phyloP scores from a whole-genome alignment of 495 filamentous ascomycete species.

The Penicillium salamii region DNA sequence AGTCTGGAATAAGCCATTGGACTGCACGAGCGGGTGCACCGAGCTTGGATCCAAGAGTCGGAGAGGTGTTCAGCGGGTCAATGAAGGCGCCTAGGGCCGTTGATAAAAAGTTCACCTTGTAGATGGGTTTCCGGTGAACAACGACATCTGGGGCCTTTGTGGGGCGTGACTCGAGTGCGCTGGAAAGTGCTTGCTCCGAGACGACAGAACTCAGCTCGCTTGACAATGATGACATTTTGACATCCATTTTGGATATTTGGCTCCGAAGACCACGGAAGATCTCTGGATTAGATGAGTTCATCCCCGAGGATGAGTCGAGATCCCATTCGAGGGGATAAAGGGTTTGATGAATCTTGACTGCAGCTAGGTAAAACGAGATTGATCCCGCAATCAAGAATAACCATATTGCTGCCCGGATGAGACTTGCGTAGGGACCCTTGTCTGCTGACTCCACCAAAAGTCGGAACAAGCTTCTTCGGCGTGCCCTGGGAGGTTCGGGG shows the following conservation, averaged over 20 bases:
- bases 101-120: constrained; percentile 39
- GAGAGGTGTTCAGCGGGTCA: constrained; percentile 34
- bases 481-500: background rate
- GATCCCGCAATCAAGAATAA: constrained; percentile 16
- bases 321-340: constrained; percentile 5
- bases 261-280: constrained; percentile 26
- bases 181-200: constrained; percentile 12
- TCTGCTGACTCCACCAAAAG: background rate
- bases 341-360: constrained; percentile 8
- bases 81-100: constrained; percentile 32
- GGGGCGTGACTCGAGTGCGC: constrained; percentile 12
- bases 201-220: constrained; percentile 29
- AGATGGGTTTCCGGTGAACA: constrained; percentile 7
- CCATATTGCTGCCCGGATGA: constrained; percentile 1
- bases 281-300: constrained; percentile 23
- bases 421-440: constrained; percentile 3
- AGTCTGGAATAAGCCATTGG: background rate
- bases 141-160: constrained; percentile 14
- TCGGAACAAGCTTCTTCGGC: background rate
- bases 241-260: constrained; percentile 31
- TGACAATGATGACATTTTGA: constrained; percentile 37
- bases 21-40: constrained; percentile 7
- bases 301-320: constrained; percentile 18
- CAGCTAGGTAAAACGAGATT: constrained; percentile 4
- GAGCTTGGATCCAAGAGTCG: constrained; percentile 18